phyloP scores from a whole-genome alignment of 2,329 filamentous ascomycete species.

The Lachnellula subtilissima region DNA sequence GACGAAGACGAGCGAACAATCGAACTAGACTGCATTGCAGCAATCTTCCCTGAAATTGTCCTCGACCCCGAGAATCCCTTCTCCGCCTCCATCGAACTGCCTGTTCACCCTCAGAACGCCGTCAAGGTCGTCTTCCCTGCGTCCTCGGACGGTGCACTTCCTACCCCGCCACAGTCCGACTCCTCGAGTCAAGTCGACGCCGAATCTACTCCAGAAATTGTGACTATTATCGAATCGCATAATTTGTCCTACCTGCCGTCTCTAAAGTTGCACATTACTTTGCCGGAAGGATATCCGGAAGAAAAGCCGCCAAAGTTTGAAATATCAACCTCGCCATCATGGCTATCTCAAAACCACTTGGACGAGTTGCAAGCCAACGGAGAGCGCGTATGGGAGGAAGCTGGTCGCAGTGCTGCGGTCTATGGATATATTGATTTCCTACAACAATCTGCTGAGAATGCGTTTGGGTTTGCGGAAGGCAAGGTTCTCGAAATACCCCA shows the following conservation, averaged over 20 bases:
- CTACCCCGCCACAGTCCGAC: conserved; percentile 25
- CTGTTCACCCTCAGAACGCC: conserved; percentile 49
- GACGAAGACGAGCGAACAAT: conserved; percentile 52
- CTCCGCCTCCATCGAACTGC: conserved; percentile 48
- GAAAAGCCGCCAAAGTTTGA: conserved; percentile 45
- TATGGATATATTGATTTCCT: conserved; percentile 62
- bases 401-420: conserved; percentile 53
- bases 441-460: conserved; percentile 53
- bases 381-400: conserved; percentile 55
- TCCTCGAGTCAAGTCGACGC: conserved; percentile 19
- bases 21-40: conserved; percentile 56
- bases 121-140: conserved; percentile 55
- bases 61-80: conserved; percentile 41
- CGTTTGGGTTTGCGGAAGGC: conserved; percentile 53
- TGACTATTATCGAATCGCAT: conserved; percentile 22
- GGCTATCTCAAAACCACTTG: conserved; percentile 50
- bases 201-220: conserved; percentile 7
- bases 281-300: conserved; percentile 56
- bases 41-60: conserved; percentile 64
- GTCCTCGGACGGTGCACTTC: conserved; percentile 33
- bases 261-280: conserved; percentile 46
- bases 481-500: conserved; percentile 49
- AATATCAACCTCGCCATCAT: conserved; percentile 51
- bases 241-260: conserved; percentile 49
- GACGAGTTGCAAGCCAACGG: conserved; percentile 47